A percentile compares a stretch with the other conserved stretches of the same genome.
These are phyloP conservation scores for Lactuca saligna DNA, from an alignment of 129 eudicot species.

Conservation along the genomic window DNA sequence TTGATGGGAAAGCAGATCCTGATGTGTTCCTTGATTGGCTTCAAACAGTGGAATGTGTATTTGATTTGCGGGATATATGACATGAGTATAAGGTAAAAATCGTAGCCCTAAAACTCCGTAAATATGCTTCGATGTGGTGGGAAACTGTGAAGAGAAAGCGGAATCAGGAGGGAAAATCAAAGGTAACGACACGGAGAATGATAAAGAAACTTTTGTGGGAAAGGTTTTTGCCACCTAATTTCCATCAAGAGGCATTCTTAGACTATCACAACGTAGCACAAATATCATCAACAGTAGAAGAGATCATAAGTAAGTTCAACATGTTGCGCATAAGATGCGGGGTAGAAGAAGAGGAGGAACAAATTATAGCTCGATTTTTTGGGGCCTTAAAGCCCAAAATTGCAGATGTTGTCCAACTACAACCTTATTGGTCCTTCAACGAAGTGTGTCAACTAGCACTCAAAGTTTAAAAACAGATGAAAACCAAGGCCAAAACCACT, in stretches of 20 bases:
- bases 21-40: slow-evolving; percentile 1
- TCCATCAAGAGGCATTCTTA: neutral
- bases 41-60: neutral
- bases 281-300: neutral
- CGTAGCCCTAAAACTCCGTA: neutral
- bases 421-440: neutral
- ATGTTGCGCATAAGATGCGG: neutral
- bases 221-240: neutral
- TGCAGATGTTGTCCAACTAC: neutral
- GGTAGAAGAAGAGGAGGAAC: neutral
- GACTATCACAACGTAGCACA: neutral
- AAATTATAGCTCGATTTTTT: neutral
- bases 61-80: neutral
- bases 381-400: neutral
- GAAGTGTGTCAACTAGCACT: neutral
- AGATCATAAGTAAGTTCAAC: neutral
- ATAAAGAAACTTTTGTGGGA: neutral
- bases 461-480: neutral
- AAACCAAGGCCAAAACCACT: neutral
- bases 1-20: neutral
- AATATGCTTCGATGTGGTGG: slow-evolving; percentile 4
- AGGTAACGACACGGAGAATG: too few relatives aligned
- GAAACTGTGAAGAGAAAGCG: neutral
- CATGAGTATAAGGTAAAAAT: neutral
- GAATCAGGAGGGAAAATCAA: too few relatives aligned